A percentile compares a stretch with the other conserved stretches of the same genome.
Evolutionary conservation across 768 basidiomycete genomes (phyloP).

Genomic region (Amanita phalloides): DNA sequence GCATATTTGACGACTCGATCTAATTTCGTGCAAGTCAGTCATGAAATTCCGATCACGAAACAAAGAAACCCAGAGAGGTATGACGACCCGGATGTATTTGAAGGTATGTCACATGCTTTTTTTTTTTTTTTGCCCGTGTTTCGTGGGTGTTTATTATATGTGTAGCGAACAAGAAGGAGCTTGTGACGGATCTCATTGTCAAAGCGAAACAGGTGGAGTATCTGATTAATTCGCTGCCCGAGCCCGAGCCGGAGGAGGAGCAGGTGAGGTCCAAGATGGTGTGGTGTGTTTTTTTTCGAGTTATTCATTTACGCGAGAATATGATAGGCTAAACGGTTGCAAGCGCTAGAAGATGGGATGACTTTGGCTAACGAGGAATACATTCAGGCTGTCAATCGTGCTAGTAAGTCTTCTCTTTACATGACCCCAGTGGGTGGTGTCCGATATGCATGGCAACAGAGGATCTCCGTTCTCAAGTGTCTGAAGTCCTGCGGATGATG

Average conservation of each 20-base stretch:
- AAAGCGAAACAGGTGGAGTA: conserved; percentile 88
- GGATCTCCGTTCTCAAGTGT: conserved; percentile 47
- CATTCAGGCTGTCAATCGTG: conserved; percentile 54
- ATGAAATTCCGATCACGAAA: conserved; percentile 78
- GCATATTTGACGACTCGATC: conserved; percentile 70
- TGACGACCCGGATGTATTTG: conserved; percentile 64
- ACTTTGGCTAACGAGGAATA: conserved; percentile 68
- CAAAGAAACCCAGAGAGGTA: conserved; percentile 60
- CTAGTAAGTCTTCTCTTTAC: conserved; percentile 45
- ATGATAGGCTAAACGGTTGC: conserved; percentile 52
- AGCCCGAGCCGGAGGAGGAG: conserved; percentile 66
- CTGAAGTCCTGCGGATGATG: conserved; percentile 47
- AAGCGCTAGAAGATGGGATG: conserved; percentile 63
- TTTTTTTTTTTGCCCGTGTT: neutral
- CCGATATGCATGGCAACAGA: conserved; percentile 25
- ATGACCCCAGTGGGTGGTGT: neutral
- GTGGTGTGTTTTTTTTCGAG: too few species aligned
- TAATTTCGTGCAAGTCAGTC: conserved; percentile 69
- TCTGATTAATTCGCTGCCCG: conserved; percentile 70
- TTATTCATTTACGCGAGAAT: neutral
- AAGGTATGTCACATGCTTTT: conserved; percentile 33
- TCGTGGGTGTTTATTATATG: neutral
- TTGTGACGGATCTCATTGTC: conserved; percentile 70
- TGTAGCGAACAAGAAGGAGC: conserved; percentile 74
- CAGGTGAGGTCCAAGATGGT: conserved; percentile 35